Conservation (phyloP, 805 yeast species). For the Phaffomyces opuntiae region DNA sequence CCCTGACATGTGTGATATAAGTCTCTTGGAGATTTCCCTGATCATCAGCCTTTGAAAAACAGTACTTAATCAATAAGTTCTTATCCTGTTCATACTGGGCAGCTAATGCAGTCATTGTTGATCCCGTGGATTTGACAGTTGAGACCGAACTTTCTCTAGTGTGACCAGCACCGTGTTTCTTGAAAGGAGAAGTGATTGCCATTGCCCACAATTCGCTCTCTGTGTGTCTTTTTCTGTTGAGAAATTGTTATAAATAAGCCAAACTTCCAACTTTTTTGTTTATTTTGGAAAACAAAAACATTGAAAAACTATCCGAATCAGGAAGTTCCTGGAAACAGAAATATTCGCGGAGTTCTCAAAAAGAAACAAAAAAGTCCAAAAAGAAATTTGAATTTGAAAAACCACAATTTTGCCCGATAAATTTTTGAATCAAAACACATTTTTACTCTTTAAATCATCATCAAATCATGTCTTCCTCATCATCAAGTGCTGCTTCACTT, state of each 20-base stretch:
- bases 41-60: slow-evolving; percentile 41
- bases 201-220: slow-evolving; percentile 3
- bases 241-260: too few species aligned
- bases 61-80: slow-evolving; percentile 36
- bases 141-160: slow-evolving; percentile 21
- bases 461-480: slow-evolving; percentile 10
- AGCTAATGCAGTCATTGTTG: slow-evolving; percentile 35
- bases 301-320: not conserved
- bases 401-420: not conserved
- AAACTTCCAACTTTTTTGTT: not conserved
- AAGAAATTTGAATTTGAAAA: not conserved
- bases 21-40: slow-evolving; percentile 41
- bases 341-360: not conserved
- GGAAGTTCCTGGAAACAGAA: not conserved
- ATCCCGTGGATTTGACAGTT: slow-evolving; percentile 19
- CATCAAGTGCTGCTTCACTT: slow-evolving; percentile 62
- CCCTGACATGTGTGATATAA: slow-evolving; percentile 70
- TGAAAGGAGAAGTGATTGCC: slow-evolving; percentile 31
- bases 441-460: not conserved
- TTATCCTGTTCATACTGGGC: slow-evolving; percentile 53
- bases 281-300: not conserved
- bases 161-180: slow-evolving; percentile 12
- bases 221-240: too few species aligned
- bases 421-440: not conserved
- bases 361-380: too few species aligned